A percentile compares a stretch with the other conserved stretches of the same genome.
phyloP scores from a whole-genome alignment of 139 green algal genomes.

The Parachlorella kessleri region DNA sequence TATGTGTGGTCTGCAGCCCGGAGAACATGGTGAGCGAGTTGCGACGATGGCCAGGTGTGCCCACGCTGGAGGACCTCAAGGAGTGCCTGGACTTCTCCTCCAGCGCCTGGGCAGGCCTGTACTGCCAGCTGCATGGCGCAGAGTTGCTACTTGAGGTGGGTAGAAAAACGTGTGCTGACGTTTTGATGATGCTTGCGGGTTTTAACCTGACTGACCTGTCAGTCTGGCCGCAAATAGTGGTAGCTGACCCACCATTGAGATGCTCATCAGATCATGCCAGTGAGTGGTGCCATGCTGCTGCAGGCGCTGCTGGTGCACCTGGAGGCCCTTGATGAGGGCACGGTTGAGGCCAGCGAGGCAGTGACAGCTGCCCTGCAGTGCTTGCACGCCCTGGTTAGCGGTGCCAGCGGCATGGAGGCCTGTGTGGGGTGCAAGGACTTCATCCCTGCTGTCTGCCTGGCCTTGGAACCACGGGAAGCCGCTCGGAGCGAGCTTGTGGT shows the following conservation, averaged over 20 bases:
- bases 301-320: conserved; percentile 39
- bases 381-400: conserved; percentile 41
- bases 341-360: conserved; percentile 20
- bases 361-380: conserved; percentile 37
- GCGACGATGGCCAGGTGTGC: conserved; percentile 27
- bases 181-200: too few species aligned
- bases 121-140: conserved; percentile 38
- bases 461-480: conserved; percentile 8
- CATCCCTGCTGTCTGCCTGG: conserved; percentile 21
- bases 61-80: conserved; percentile 35
- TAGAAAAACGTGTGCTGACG: too few species aligned
- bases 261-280: too few species aligned
- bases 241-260: too few species aligned
- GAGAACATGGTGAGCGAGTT: conserved; percentile 44
- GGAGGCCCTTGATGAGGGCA: conserved; percentile 26
- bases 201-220: too few species aligned
- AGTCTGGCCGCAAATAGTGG: too few species aligned
- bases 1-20: conserved; percentile 19
- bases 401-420: conserved; percentile 31
- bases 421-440: conserved; percentile 15
- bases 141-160: conserved; percentile 46
- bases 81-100: conserved; percentile 47
- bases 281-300: too few species aligned
- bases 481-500: conserved; percentile 34
- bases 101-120: conserved; percentile 37